Evolutionary conservation across 441 rosid genomes (phyloP).

Genomic region (Arabidopsis hybrid): DNA sequence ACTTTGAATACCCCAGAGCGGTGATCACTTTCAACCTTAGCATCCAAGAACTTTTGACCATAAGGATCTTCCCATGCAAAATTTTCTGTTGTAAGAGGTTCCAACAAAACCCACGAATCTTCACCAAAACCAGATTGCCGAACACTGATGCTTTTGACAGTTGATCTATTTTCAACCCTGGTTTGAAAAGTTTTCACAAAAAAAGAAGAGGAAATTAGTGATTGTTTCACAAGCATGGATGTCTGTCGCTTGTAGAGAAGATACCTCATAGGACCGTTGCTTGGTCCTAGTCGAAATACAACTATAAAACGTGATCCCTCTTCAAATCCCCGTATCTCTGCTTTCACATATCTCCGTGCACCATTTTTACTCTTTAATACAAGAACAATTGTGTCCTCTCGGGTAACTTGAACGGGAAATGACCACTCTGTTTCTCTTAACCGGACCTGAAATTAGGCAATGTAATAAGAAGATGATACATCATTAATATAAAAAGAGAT

Average conservation of each 20-base stretch:
- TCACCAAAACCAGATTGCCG: constrained; percentile 96
- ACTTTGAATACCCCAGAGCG: constrained; percentile 56
- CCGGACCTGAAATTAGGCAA: constrained; percentile 64
- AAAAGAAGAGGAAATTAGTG: constrained; percentile 18
- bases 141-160: constrained; percentile 64
- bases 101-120: constrained; percentile 76
- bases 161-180: constrained; percentile 96
- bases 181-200: constrained; percentile 39
- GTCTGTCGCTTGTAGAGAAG: constrained; percentile 21
- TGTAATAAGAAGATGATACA: constrained; percentile 26
- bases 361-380: constrained; percentile 76
- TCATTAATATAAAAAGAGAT: constrained; percentile 26
- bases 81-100: constrained; percentile 74
- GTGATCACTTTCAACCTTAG: constrained; percentile 59
- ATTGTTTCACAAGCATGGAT: constrained; percentile 25
- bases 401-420: constrained; percentile 81
- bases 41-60: constrained; percentile 85
- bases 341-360: constrained; percentile 63
- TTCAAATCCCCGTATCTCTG: constrained; percentile 96
- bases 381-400: constrained; percentile 91
- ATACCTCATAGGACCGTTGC: constrained; percentile 93
- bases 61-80: constrained; percentile 99
- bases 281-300: constrained; percentile 91
- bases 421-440: constrained; percentile 94
- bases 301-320: constrained; percentile 98